phyloP scores from a whole-genome alignment of 768 basidiomycete genomes.

The Dentipellis fragilis region DNA sequence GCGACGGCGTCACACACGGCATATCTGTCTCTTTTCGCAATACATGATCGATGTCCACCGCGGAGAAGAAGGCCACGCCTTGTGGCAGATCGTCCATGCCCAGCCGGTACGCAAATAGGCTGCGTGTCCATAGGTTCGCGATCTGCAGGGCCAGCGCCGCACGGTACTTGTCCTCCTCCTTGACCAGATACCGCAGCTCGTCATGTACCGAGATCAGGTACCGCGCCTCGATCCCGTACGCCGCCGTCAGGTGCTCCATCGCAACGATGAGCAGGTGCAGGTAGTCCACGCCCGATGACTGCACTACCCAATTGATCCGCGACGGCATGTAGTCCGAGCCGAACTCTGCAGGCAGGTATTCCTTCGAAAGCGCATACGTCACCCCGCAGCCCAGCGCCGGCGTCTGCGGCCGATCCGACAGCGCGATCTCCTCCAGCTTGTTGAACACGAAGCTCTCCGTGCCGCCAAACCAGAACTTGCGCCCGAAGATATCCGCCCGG shows the following conservation, averaged over 20 bases:
- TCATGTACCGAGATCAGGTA: conserved; percentile 97
- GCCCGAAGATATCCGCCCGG: conserved; percentile 58
- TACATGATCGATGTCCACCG: conserved; percentile 86
- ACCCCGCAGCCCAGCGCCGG: conserved; percentile 92
- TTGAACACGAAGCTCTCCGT: conserved; percentile 97
- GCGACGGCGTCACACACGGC: conserved; percentile 91
- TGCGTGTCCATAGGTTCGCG: conserved; percentile 91
- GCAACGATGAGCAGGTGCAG: conserved; percentile 92
- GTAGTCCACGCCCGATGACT: conserved; percentile 97
- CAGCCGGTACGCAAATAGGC: conserved; percentile 82
- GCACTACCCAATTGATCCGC: conserved; percentile 98
- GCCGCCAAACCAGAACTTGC: conserved; percentile 94
- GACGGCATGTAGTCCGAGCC: conserved; percentile 90
- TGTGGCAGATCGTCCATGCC: conserved; percentile 96
- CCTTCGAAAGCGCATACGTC: conserved; percentile 86
- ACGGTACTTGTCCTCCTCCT: conserved; percentile 84
- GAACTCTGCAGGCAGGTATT: conserved; percentile 72
- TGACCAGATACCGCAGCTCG: conserved; percentile 89
- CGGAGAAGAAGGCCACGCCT: conserved; percentile 94
- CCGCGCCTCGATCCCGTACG: conserved; percentile 79
- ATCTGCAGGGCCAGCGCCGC: conserved; percentile 88
- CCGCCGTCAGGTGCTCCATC: conserved; percentile 79
- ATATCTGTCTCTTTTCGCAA: conserved; percentile 94
- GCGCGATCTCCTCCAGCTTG: conserved; percentile 90
- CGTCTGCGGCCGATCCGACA: conserved; percentile 78